These are phyloP conservation scores for Cyclotella cryptica DNA, from an alignment of 108 stramenopile genomes.

Conservation along the genomic window DNA sequence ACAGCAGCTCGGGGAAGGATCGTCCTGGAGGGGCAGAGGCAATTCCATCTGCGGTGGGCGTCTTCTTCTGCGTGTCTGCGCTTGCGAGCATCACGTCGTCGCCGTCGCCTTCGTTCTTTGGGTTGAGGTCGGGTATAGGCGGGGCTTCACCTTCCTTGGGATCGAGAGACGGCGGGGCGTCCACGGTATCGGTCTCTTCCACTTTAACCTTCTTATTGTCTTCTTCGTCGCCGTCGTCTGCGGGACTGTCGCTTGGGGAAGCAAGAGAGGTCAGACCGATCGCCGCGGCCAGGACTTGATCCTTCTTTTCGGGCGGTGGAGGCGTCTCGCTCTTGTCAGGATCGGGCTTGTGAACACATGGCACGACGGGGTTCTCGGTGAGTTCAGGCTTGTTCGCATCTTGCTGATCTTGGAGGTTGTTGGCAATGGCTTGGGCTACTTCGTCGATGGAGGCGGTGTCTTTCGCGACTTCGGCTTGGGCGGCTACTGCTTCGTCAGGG, in stretches of 20 bases:
- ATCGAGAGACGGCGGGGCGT: no score
- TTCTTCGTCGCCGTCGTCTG: background rate
- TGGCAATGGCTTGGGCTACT: background rate
- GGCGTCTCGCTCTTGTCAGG: background rate
- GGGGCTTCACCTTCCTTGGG: no score
- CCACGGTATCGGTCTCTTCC: background rate
- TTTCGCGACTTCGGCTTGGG: no score
- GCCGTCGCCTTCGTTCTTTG: no score
- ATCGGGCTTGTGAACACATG: background rate
- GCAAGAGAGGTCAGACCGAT: constrained; percentile 16
- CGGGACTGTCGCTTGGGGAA: background rate
- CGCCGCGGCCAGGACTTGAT: background rate
- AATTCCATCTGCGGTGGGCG: background rate
- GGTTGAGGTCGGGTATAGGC: no score
- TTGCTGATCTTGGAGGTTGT: background rate
- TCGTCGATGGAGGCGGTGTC: background rate
- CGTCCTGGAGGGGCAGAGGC: background rate
- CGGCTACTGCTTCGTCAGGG: no score
- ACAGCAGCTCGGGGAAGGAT: constrained; percentile 35
- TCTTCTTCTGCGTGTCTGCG: background rate
- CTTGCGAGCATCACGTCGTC: background rate
- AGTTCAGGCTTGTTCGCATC: background rate
- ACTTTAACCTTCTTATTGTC: background rate
- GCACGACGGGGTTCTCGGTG: background rate
- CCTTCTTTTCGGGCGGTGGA: background rate